Evolutionary conservation across 1,139 yeast genomes (phyloP).

Genomic region (Kurtzmaniella quercitrusa): DNA sequence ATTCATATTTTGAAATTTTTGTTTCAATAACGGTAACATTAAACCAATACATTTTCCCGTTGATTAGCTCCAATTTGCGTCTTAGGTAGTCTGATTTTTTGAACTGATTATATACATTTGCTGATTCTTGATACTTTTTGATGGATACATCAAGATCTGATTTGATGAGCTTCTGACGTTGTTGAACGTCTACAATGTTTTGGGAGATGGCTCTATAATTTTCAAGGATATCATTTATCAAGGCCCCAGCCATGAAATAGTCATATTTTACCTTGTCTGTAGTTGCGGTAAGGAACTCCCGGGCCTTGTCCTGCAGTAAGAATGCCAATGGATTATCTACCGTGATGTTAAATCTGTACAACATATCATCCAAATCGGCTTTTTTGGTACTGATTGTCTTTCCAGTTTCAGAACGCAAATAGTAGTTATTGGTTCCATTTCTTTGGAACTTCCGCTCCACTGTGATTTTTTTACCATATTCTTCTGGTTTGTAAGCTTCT

Average conservation of each 20-base stretch:
- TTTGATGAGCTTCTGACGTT: conserved; percentile 31
- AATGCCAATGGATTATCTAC: conserved; percentile 92
- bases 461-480: conserved; percentile 63
- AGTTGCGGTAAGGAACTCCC: conserved; percentile 78
- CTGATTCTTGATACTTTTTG: conserved; percentile 30
- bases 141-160: conserved; percentile 22
- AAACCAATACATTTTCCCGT: conserved; percentile 67
- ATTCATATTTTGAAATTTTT: conserved; percentile 17
- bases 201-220: conserved; percentile 43
- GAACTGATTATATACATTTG: conserved; percentile 36
- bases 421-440: conserved; percentile 48
- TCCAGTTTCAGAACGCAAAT: conserved; percentile 49
- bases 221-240: conserved; percentile 56
- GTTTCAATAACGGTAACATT: conserved; percentile 41
- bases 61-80: conserved; percentile 37
- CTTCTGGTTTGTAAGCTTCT: conserved; percentile 59
- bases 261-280: conserved; percentile 67
- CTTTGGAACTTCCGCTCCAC: conserved; percentile 67
- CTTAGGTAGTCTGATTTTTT: conserved; percentile 40
- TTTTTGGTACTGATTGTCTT: conserved; percentile 57
- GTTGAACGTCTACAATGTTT: conserved; percentile 36
- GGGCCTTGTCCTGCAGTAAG: conserved; percentile 89
- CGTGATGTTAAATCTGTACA: conserved; percentile 69
- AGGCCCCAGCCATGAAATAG: conserved; percentile 77
- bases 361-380: conserved; percentile 60